Evolutionary conservation across 345 rosid species (phyloP).

Genomic region (Brassica carinata): DNA sequence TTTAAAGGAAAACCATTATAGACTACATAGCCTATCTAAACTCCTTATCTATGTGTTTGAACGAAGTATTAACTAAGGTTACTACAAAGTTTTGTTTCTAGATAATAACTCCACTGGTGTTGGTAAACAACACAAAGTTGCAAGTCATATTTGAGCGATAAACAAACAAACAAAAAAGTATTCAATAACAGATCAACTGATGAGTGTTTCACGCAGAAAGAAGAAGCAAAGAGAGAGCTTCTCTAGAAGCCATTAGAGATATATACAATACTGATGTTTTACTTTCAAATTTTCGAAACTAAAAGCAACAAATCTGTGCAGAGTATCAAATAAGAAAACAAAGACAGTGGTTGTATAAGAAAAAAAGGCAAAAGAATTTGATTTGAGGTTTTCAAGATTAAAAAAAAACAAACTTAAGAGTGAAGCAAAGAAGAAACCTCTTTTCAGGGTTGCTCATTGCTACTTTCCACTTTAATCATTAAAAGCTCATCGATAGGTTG

Average conservation of each 20-base stretch:
- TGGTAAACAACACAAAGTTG: neutral
- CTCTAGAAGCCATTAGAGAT: constrained; percentile 20
- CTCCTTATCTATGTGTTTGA: neutral
- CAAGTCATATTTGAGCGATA: neutral
- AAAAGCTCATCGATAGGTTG: constrained; percentile 75
- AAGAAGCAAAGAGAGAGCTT: constrained; percentile 10
- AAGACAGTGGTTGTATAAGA: constrained; percentile 3
- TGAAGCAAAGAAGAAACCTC: constrained; percentile 36
- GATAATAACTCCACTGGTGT: neutral
- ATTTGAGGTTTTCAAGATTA: neutral
- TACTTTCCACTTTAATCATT: constrained; percentile 69
- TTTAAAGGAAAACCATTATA: neutral
- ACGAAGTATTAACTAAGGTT: neutral
- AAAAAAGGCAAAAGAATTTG: constrained; percentile 4
- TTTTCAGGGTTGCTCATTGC: constrained; percentile 42
- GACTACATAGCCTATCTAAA: neutral
- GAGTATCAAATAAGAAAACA: constrained; percentile 5
- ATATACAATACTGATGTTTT: constrained; percentile 32
- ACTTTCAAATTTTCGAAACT: constrained; percentile 4
- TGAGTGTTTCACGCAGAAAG: neutral
- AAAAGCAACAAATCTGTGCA: constrained; percentile 22
- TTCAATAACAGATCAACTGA: neutral
- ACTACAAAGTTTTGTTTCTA: constrained; percentile 9
- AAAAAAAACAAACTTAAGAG: constrained; percentile 26
- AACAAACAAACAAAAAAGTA: neutral